Conservation (phyloP, 148 eudicot genomes). For the Vaccinium vitisidaea region DNA sequence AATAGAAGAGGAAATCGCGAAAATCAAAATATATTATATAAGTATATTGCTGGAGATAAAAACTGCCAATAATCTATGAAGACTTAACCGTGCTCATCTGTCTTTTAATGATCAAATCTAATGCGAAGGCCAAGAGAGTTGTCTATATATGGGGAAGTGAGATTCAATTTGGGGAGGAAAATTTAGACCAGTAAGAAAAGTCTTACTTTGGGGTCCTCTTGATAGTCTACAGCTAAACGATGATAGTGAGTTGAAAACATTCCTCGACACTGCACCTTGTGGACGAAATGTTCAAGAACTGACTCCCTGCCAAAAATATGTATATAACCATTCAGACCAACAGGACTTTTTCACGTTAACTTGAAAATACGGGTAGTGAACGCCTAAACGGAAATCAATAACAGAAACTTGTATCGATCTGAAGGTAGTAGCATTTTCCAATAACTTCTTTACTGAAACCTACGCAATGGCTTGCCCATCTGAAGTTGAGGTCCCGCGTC, state of each 20-base stretch:
- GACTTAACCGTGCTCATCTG: constrained; percentile 1
- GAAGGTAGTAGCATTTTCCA: neutral
- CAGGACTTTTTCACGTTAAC: neutral
- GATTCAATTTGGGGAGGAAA: constrained; percentile 3
- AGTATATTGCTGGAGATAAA: neutral
- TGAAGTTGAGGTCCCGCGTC: constrained; percentile 99
- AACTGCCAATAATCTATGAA: neutral
- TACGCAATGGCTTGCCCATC: constrained; percentile 99
- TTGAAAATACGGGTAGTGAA: neutral
- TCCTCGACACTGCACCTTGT: constrained; percentile 80
- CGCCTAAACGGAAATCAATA: neutral
- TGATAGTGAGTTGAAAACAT: constrained; percentile 98
- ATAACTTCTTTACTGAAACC: constrained; percentile 27
- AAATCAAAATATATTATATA: neutral
- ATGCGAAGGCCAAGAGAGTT: neutral
- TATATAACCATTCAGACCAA: constrained; percentile 5
- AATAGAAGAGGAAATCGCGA: neutral
- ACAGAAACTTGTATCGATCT: neutral
- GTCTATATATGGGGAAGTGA: neutral
- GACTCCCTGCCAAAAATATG: constrained; percentile 66
- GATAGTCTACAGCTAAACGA: constrained; percentile 70
- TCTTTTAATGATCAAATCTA: constrained; percentile 1
- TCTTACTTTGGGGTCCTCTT: constrained; percentile 56
- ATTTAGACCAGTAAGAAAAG: constrained; percentile 11
- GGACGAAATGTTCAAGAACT: constrained; percentile 88